phyloP scores from a whole-genome alignment of 1,139 yeast species.

The Pichia inconspicua region DNA sequence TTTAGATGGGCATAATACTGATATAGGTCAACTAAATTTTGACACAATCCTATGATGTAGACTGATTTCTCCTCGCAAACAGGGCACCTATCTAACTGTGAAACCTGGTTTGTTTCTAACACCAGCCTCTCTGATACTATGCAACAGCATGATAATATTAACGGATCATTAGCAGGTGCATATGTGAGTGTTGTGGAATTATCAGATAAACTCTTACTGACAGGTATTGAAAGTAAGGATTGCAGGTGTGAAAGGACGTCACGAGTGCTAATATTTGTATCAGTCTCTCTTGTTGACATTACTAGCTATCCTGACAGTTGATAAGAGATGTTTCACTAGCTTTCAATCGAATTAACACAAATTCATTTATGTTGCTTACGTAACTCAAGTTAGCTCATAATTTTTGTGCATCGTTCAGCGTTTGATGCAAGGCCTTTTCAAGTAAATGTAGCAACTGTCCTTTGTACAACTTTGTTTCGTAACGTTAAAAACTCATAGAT shows the following conservation, averaged over 20 bases:
- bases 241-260: slow-evolving; percentile 14
- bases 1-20: slow-evolving; percentile 27
- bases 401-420: no score
- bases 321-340: neutral
- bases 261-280: neutral
- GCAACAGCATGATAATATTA: slow-evolving; percentile 66
- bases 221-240: slow-evolving; percentile 15
- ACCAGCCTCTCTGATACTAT: slow-evolving; percentile 44
- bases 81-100: slow-evolving; percentile 36
- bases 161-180: slow-evolving; percentile 39
- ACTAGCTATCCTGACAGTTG: neutral
- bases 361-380: no score
- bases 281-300: neutral
- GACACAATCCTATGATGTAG: slow-evolving; percentile 37
- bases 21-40: slow-evolving; percentile 46
- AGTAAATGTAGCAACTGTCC: no score
- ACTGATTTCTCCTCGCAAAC: slow-evolving; percentile 35
- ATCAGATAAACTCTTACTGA: slow-evolving; percentile 16
- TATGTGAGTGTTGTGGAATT: slow-evolving; percentile 16
- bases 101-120: neutral
- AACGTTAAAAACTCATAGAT: neutral
- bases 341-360: no score
- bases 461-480: no score
- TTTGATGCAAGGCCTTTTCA: no score
- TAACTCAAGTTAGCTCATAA: no score